Evolutionary conservation across 2,329 filamentous ascomycete genomes (phyloP), one percentile per base, ranked within the genome.

Genomic region (Diaporthe citriasiana): DNA sequence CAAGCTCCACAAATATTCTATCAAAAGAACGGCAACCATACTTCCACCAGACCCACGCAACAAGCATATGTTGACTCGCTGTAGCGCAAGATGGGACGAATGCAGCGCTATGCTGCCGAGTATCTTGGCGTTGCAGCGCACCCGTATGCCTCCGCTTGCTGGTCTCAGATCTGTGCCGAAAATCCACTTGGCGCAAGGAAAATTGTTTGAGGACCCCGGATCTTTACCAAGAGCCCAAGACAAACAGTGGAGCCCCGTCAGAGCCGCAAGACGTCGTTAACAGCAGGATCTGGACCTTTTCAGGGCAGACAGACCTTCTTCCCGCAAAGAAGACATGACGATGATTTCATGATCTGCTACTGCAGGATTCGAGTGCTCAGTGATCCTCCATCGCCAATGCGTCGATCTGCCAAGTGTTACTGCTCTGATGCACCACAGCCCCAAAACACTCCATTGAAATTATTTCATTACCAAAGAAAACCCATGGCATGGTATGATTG

Each of bases 51-150:
- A 17, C 30, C 35, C 33, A 57, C 42, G 33, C 25, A 40, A 40
- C 59, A 17, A 35, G 56, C n/a, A 50, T 50, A 55, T n/a, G 15
- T 71, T 42, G 56, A 30, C 13, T 42, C 51, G 6, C 22, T 17
- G 27, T n/a, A 66, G 30, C 33, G 38, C 30, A 53, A 71, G 30
- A 72, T 60, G 73, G 53, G 70, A 74, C 45, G 60, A 68, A 27
- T 8, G 69, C 22, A 51, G 53, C 40, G 38, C 51, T n/a, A 51
- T 53, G 51, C 40, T 35, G 71, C 73, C 56, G 33, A 70, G 71
- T 73, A 71, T 75, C 73, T 75, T 75, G 73, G 73, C 73, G 65
- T 65, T 59, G 51, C 63, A 66, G 45, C 56, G 30, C 63, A 51
- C 30, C 63, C 60, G 27, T 51, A 6, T 9, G 30, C 8, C 42